A percentile compares a stretch with the other conserved stretches of the same genome.
Evolutionary conservation across 768 basidiomycete species (phyloP).

Genomic region (Pulveroboletus sp.): DNA sequence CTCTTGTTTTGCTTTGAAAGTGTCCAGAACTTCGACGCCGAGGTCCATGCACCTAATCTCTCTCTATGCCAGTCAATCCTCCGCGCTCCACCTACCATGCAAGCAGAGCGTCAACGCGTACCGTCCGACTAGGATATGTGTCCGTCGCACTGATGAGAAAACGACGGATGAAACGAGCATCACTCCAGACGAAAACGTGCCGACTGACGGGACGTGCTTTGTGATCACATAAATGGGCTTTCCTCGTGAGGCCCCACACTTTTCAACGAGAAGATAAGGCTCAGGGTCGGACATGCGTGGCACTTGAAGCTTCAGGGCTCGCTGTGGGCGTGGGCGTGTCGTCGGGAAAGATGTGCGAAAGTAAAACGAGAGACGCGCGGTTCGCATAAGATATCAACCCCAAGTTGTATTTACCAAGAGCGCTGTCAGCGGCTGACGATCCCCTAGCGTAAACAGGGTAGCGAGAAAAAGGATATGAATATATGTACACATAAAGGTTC

Average conservation of each 20-base stretch:
- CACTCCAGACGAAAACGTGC: slow-evolving; percentile 1
- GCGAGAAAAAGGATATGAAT: slow-evolving; percentile 28
- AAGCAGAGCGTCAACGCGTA: slow-evolving; percentile 14
- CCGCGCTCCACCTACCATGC: not conserved
- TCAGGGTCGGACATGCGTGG: slow-evolving; percentile 25
- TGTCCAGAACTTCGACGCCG: slow-evolving; percentile 35
- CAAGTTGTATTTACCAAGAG: slow-evolving; percentile 27
- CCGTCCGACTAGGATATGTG: slow-evolving; percentile 31
- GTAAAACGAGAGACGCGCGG: slow-evolving; percentile 18
- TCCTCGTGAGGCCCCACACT: slow-evolving; percentile 39
- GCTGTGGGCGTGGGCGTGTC: slow-evolving; percentile 8
- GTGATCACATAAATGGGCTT: slow-evolving; percentile 41
- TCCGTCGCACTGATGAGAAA: slow-evolving; percentile 25
- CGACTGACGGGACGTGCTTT: slow-evolving; percentile 38
- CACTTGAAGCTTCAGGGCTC: slow-evolving; percentile 8
- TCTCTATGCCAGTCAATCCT: slow-evolving; percentile 26
- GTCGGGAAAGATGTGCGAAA: slow-evolving; percentile 23
- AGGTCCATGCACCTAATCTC: slow-evolving; percentile 43
- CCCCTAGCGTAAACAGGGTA: slow-evolving; percentile 24
- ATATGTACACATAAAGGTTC: slow-evolving; percentile 29
- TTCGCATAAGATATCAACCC: slow-evolving; percentile 24
- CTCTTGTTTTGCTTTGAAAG: slow-evolving; percentile 37
- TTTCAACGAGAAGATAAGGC: slow-evolving; percentile 38
- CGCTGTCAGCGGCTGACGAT: slow-evolving; percentile 24
- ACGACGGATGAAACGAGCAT: slow-evolving; percentile 17